Conservation (phyloP, 2,329 filamentous ascomycete species). For the Ophiostoma perfectum region DNA sequence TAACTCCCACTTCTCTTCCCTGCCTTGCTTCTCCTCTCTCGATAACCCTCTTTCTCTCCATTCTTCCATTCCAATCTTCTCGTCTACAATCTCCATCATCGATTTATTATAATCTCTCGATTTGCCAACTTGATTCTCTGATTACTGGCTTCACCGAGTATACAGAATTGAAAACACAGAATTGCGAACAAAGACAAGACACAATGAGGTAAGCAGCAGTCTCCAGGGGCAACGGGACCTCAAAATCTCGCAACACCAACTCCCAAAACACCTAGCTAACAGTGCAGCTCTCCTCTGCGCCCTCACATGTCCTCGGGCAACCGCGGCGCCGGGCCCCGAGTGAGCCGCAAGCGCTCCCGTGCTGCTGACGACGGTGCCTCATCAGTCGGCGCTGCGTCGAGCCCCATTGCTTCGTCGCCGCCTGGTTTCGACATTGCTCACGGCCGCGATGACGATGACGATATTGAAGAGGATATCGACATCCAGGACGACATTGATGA, state of each 20-base stretch:
- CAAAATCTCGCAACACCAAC: neutral
- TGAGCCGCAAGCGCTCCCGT: conserved; percentile 53
- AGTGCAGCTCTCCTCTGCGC: conserved; percentile 72
- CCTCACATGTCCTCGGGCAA: conserved; percentile 79
- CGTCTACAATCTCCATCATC: neutral
- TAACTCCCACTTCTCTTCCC: conserved; percentile 14
- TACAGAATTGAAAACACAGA: neutral
- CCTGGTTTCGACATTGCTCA: conserved; percentile 60
- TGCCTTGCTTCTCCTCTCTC: neutral
- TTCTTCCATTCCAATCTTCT: neutral
- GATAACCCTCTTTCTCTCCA: conserved; percentile 8
- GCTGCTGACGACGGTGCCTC: conserved; percentile 48
- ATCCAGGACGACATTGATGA: conserved; percentile 69
- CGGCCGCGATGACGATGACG: conserved; percentile 60
- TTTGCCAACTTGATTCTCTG: neutral
- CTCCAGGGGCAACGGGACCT: conserved; percentile 3
- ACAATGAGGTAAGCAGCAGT: neutral
- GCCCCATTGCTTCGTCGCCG: conserved; percentile 61
- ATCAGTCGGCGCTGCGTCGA: conserved; percentile 49
- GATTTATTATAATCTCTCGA: neutral
- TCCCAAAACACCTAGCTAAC: neutral
- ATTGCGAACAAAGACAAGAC: neutral
- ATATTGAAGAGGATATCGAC: conserved; percentile 66
- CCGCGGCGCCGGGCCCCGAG: conserved; percentile 55
- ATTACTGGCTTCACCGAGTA: too few relatives aligned